Conservation (phyloP, 768 basidiomycete species). For the Pholiota microspora region DNA sequence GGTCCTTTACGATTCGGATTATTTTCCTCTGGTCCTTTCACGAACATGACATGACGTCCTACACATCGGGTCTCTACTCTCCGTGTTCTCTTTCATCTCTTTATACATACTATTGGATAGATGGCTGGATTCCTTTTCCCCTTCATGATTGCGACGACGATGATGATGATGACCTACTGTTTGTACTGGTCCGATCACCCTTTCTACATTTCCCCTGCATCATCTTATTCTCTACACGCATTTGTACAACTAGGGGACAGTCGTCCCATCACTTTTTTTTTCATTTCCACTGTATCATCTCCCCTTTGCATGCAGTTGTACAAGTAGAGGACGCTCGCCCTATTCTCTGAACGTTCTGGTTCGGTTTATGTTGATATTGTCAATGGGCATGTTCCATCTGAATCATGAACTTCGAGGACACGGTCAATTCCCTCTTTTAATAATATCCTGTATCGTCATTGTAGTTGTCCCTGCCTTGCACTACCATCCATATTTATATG, state of each 20-base stretch:
- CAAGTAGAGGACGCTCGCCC: no score
- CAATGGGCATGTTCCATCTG: background rate
- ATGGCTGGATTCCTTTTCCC: background rate
- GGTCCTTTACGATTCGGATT: background rate
- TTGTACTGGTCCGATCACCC: constrained; percentile 1
- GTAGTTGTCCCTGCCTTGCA: background rate
- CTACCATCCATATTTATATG: background rate
- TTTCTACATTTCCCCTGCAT: constrained; percentile 2
- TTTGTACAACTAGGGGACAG: constrained; percentile 8
- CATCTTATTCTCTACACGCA: constrained; percentile 5
- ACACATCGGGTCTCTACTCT: background rate
- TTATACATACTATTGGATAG: constrained; percentile 9
- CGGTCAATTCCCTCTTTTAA: background rate
- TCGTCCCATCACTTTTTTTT: background rate
- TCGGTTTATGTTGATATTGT: constrained; percentile 1
- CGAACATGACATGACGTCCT: background rate
- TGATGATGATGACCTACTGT: constrained; percentile 2
- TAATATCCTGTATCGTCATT: background rate
- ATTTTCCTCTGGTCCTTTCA: constrained; percentile 2
- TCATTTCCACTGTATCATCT: background rate
- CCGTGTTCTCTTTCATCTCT: background rate
- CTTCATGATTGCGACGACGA: constrained; percentile 1
- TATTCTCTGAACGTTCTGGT: no score
- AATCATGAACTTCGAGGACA: background rate
- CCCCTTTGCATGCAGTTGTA: no score